Evolutionary conservation across 164 flowering plant genomes (phyloP).

Genomic region (Berberis vulgaris): DNA sequence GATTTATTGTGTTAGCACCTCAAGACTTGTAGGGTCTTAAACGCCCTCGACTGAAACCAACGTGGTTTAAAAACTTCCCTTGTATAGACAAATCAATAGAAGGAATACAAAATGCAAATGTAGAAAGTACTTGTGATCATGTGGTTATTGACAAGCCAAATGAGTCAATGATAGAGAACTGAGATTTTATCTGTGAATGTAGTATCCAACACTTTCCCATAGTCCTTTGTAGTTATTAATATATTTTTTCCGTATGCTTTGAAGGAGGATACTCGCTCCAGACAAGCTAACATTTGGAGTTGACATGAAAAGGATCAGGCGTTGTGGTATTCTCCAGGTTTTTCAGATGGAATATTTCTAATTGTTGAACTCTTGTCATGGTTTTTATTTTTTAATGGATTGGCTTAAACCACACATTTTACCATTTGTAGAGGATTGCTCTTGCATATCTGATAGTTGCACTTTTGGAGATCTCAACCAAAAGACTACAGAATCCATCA

Average conservation of each 20-base stretch:
- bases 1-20: too few species aligned
- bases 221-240: background rate
- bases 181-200: background rate
- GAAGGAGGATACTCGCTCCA: constrained; percentile 77
- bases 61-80: too few species aligned
- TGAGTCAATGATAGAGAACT: background rate
- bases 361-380: background rate
- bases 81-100: too few species aligned
- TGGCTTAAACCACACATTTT: constrained; percentile 7
- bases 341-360: background rate
- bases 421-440: constrained; percentile 66
- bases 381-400: background rate
- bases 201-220: background rate
- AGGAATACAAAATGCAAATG: too few species aligned
- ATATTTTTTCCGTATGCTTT: constrained; percentile 3
- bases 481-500: constrained; percentile 20
- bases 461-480: constrained; percentile 52
- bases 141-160: too few species aligned
- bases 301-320: constrained; percentile 63
- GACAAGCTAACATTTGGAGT: constrained; percentile 78
- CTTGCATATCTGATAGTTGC: constrained; percentile 68
- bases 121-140: too few species aligned
- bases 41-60: too few species aligned
- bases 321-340: constrained; percentile 95
- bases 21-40: too few species aligned